phyloP scores from a whole-genome alignment of 202 grass and related monocot genomes.

The Panicum hallii region DNA sequence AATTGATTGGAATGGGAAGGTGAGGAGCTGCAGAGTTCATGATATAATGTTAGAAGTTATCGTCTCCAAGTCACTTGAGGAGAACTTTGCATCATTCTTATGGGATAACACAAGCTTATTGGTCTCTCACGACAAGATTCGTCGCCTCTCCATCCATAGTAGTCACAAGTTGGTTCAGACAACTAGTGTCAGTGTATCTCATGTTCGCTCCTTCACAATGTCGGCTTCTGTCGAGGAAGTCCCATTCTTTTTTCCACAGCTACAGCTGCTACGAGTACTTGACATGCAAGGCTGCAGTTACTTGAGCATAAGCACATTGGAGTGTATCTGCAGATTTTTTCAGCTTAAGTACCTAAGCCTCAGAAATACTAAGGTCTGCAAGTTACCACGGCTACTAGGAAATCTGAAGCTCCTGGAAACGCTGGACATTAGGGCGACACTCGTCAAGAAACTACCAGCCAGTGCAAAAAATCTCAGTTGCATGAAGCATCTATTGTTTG shows the following conservation, averaged over 20 bases:
- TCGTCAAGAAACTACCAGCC: constrained; percentile 26
- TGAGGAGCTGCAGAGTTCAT: constrained; percentile 59
- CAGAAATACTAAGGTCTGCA: constrained; percentile 30
- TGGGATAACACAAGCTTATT: constrained; percentile 25
- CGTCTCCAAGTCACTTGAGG: constrained; percentile 45
- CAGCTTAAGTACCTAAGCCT: constrained; percentile 52
- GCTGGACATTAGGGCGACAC: constrained; percentile 48
- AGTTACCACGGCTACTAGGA: constrained; percentile 35
- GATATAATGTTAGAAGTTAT: constrained; percentile 64
- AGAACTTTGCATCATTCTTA: constrained; percentile 55
- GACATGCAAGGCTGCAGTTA: constrained; percentile 43
- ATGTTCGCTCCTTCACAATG: constrained; percentile 53
- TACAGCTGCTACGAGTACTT: constrained; percentile 48
- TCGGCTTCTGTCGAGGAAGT: constrained; percentile 31
- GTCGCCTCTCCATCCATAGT: constrained; percentile 36
- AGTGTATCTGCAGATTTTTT: constrained; percentile 38
- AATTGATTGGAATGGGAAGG: constrained; percentile 40
- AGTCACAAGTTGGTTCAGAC: not conserved
- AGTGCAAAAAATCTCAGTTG: constrained; percentile 29
- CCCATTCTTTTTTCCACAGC: constrained; percentile 9
- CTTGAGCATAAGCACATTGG: constrained; percentile 3
- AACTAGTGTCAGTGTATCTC: constrained; percentile 30
- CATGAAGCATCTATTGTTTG: constrained; percentile 48
- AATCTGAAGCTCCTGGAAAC: constrained; percentile 43
- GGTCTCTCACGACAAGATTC: constrained; percentile 48